Evolutionary conservation across 2,329 filamentous ascomycete genomes (phyloP), one percentile per base, ranked within the genome.

Genomic region (Grosmannia huntii): DNA sequence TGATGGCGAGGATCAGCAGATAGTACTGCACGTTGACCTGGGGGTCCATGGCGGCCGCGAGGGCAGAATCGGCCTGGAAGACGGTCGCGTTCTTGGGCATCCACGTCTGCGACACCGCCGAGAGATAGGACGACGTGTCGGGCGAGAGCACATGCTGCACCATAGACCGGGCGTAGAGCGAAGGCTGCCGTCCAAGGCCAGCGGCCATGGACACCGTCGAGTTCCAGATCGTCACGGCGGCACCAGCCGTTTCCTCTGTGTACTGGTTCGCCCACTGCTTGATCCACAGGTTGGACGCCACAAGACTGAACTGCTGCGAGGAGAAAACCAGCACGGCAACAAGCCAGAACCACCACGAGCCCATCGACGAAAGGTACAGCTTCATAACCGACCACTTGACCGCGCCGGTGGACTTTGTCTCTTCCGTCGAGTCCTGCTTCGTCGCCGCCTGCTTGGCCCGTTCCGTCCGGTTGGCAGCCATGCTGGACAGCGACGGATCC

Each of bases 271-370:
- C 87, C 94, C 94, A 99, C 69, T 92, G 78, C 65, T 89, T 83
- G 66, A 99, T 95, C 94, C 94, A 99, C 55, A 96, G 73, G 66
- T 94, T 96, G 41, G 90, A 95, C 0, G 87, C 89, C 2, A 97
- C 86, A 27, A 87, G 87, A 4, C 87, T 87, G 38, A 96, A 70
- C 69, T 99, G 94, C 68, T 96, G 91, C 51, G 86, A 74, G 31
- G 79, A 78, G 67, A 99, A 97, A 44, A 91, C 85, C 5, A 84
- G 64, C 16, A 84, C 72, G 23, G 91, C 87, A 41, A 88, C 74
- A 53, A 86, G 70, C 94, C 94, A 99, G 74, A 95, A 99, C 79
- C 89, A 91, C 89, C 90, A 96, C 5, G 86, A 80, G n/a, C 94
- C 94, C 94, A 99, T 99, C 62, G 91, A 82, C 60, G 73, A 74